phyloP scores from a whole-genome alignment of 1,284 basidiomycete genomes.

The Leccinum cinnamomeum region DNA sequence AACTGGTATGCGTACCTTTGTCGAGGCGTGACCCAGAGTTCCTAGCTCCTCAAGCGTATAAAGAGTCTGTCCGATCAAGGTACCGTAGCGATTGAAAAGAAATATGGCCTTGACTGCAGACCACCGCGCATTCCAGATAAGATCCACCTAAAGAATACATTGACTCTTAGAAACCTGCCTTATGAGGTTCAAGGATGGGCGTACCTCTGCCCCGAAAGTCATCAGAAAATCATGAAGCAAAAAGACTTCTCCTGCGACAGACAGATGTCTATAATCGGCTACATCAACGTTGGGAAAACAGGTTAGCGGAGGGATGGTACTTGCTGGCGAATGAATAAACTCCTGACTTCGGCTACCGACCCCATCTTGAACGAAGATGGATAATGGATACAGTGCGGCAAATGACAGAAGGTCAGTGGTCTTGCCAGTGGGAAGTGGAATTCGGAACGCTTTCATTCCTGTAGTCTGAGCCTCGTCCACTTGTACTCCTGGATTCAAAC shows the following conservation, averaged over 20 bases:
- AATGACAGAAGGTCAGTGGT: neutral
- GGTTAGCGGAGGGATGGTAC: neutral
- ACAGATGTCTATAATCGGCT: neutral
- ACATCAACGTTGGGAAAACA: neutral
- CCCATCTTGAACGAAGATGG: neutral
- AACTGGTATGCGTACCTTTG: neutral
- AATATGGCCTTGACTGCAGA: slow-evolving; percentile 12
- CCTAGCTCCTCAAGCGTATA: slow-evolving; percentile 2
- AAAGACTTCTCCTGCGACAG: neutral
- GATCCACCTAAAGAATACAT: slow-evolving; percentile 1
- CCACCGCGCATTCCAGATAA: slow-evolving; percentile 18
- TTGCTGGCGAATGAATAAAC: neutral
- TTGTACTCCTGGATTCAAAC: neutral
- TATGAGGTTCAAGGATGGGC: neutral
- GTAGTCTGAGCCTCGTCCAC: neutral
- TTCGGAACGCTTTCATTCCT: neutral
- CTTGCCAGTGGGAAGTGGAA: neutral
- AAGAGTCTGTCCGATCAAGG: slow-evolving; percentile 10
- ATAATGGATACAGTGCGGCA: neutral
- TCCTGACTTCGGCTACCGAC: no score
- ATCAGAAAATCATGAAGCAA: neutral
- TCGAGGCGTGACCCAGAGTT: neutral
- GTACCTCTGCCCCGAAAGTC: neutral
- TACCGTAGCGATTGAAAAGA: slow-evolving; percentile 20
- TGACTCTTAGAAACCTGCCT: neutral